Percentiles rank a stretch among this genome's conserved stretches.
phyloP scores from a whole-genome alignment of 768 basidiomycete species.

The Cantharellus cinnabarinus region DNA sequence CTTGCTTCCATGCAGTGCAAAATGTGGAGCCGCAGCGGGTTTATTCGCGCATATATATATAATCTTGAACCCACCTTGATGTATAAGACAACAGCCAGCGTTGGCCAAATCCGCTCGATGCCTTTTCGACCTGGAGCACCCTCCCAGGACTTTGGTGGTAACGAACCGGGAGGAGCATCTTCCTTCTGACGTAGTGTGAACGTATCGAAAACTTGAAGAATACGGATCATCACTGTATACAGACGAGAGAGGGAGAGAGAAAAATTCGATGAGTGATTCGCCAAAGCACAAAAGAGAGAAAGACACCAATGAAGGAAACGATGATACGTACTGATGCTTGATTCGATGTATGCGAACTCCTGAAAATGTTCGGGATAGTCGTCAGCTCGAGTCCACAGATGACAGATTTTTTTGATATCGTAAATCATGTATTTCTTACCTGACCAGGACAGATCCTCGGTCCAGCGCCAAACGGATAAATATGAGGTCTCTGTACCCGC shows the following conservation, averaged over 20 bases:
- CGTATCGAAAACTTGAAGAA: neutral
- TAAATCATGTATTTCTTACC: neutral
- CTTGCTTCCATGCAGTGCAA: too few species aligned
- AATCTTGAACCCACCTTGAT: neutral
- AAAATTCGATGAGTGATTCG: neutral
- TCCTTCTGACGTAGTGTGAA: neutral
- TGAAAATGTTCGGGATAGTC: neutral
- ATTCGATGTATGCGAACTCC: slow-evolving; percentile 3
- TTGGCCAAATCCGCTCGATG: neutral
- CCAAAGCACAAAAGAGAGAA: neutral
- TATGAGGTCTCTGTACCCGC: slow-evolving; percentile 1
- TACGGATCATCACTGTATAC: neutral
- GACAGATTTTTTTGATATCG: neutral
- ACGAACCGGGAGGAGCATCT: neutral
- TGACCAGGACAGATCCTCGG: slow-evolving; percentile 2
- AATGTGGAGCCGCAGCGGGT: too few species aligned
- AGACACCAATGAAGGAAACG: neutral
- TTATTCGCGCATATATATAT: neutral
- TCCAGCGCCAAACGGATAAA: slow-evolving; percentile 6
- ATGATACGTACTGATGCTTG: neutral
- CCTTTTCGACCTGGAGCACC: neutral
- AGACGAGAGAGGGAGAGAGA: neutral
- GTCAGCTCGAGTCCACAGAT: neutral
- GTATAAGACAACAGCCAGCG: neutral
- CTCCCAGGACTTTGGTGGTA: neutral